These are phyloP conservation scores for Proliferodiscus dingleyae DNA, from an alignment of 2,329 filamentous ascomycete species.

Conservation along the genomic window DNA sequence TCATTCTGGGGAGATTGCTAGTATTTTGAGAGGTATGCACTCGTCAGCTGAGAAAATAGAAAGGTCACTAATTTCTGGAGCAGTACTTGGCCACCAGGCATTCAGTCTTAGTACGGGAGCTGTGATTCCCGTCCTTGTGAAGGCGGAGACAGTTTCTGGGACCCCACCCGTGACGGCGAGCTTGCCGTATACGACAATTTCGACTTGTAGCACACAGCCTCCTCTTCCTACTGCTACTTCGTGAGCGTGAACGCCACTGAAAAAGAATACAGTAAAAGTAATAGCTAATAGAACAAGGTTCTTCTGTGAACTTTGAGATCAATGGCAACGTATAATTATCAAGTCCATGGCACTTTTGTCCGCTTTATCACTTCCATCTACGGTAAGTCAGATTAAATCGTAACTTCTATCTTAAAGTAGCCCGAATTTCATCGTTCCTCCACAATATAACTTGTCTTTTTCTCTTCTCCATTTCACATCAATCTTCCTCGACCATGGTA, in stretches of 20 bases:
- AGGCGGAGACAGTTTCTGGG: conserved; percentile 43
- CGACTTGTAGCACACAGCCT: conserved; percentile 30
- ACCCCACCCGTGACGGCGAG: conserved; percentile 14
- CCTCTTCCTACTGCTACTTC: conserved; percentile 26
- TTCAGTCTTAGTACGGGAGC: conserved; percentile 61
- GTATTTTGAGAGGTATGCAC: conserved; percentile 38
- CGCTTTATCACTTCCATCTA: too few relatives aligned
- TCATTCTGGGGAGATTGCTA: conserved; percentile 53
- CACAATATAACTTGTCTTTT: too few relatives aligned
- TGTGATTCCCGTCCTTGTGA: conserved; percentile 63
- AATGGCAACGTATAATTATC: background rate
- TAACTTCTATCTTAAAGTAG: too few relatives aligned
- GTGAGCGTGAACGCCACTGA: background rate
- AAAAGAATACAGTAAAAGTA: too few relatives aligned
- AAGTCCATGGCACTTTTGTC: too few relatives aligned
- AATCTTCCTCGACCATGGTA: background rate
- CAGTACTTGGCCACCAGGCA: conserved; percentile 51
- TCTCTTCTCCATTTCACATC: too few relatives aligned
- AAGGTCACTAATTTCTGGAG: background rate
- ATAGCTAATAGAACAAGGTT: too few relatives aligned
- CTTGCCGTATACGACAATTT: conserved; percentile 16
- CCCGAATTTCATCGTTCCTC: too few relatives aligned
- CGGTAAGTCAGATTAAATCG: too few relatives aligned
- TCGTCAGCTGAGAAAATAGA: background rate
- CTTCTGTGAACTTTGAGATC: background rate